Conservation (phyloP, 768 basidiomycete genomes). For the Flagelloscypha sp. region DNA sequence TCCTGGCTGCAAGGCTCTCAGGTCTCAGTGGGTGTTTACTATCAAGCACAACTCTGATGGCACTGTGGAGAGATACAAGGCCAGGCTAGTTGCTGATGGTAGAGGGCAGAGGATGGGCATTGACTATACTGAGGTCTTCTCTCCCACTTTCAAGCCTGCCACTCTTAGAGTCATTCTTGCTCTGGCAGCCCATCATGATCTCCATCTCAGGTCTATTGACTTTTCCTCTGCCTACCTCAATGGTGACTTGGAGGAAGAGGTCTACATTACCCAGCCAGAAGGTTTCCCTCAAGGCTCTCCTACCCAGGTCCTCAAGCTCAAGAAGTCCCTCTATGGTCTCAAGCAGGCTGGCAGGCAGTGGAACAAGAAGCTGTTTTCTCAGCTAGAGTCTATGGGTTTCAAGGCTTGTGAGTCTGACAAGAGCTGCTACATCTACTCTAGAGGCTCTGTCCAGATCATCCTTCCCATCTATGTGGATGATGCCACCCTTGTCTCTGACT, state of each 20-base stretch:
- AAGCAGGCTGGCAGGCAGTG: conserved; percentile 14
- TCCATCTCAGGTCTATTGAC: conserved; percentile 13
- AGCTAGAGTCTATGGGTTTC: conserved; percentile 3
- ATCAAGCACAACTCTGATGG: conserved; percentile 19
- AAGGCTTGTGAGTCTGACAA: background rate
- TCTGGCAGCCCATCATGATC: conserved; percentile 13
- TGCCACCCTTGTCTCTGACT: too few species aligned
- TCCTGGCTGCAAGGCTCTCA: conserved; percentile 14
- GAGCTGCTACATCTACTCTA: conserved; percentile 8
- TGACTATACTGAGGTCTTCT: conserved; percentile 18
- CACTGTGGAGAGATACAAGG: conserved; percentile 19
- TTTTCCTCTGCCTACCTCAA: conserved; percentile 14
- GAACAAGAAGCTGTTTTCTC: conserved; percentile 11
- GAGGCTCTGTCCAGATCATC: conserved; percentile 7
- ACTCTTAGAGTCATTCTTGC: conserved; percentile 10
- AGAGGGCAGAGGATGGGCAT: conserved; percentile 18
- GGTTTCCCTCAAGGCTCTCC: conserved; percentile 12
- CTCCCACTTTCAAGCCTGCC: conserved; percentile 9
- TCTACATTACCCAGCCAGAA: conserved; percentile 16
- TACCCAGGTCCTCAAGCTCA: background rate
- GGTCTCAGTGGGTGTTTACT: conserved; percentile 19
- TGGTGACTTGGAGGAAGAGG: conserved; percentile 11
- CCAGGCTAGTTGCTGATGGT: conserved; percentile 20
- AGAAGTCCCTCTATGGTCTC: conserved; percentile 14
- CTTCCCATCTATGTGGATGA: too few species aligned